Conservation (phyloP, 108 stramenopile species). For the Aurantiochytrium sp. region DNA sequence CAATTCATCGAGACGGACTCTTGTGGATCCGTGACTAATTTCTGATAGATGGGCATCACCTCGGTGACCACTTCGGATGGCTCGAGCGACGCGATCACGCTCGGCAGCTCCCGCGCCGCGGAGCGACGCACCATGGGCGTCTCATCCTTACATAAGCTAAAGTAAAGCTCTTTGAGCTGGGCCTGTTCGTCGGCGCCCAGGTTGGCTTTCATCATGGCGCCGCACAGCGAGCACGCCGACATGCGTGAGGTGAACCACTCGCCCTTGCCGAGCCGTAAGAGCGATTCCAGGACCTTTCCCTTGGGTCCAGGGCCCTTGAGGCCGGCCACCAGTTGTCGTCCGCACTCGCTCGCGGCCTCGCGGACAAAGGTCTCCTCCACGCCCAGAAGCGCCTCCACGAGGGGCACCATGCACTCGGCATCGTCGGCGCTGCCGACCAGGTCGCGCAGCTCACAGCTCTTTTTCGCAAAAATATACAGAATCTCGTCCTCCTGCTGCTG, state of each 20-base stretch:
- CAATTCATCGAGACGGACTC: constrained; percentile 10
- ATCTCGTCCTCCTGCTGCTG: constrained; percentile 6
- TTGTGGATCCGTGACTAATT: background rate
- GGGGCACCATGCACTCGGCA: background rate
- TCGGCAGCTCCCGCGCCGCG: background rate
- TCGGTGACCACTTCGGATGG: background rate
- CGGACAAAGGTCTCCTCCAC: constrained; percentile 12
- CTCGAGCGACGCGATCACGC: background rate
- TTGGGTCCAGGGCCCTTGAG: background rate
- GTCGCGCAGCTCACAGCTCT: background rate
- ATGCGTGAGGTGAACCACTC: constrained; percentile 11
- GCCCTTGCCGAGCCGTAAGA: background rate
- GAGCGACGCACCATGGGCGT: constrained; percentile 8
- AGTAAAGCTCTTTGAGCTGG: background rate
- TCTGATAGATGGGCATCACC: background rate
- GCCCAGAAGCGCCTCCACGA: background rate
- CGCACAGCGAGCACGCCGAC: constrained; percentile 2
- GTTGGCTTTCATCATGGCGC: background rate
- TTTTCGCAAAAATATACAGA: background rate
- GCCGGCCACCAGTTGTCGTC: background rate
- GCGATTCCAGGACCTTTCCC: background rate
- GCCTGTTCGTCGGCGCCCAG: background rate
- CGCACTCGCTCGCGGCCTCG: background rate
- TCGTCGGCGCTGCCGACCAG: background rate
- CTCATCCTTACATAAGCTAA: background rate